These are phyloP conservation scores for Boeremia exigua DNA, from an alignment of 2,329 filamentous ascomycete species.

Conservation along the genomic window DNA sequence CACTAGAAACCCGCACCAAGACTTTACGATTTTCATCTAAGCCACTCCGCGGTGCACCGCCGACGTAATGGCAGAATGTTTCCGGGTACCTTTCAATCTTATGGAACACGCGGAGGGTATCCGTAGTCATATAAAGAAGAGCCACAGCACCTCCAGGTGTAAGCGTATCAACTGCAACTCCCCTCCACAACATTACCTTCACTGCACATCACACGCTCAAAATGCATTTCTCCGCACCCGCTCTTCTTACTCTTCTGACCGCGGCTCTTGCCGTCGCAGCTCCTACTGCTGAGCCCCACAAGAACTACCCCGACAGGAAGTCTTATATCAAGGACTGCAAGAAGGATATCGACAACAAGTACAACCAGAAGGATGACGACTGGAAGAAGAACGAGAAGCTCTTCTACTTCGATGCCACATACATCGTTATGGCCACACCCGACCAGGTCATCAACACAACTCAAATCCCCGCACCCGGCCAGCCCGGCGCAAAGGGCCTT, in stretches of 20 bases:
- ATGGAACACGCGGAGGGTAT: constrained; percentile 8
- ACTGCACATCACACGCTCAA: constrained; percentile 1
- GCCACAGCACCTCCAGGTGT: background rate
- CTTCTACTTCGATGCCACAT: constrained; percentile 58
- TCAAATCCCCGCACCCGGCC: constrained; percentile 48
- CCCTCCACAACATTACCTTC: background rate
- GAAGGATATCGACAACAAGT: constrained; percentile 32
- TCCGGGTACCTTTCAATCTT: background rate
- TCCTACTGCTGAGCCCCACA: constrained; percentile 19
- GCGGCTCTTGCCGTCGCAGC: constrained; percentile 29
- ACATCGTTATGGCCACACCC: constrained; percentile 56
- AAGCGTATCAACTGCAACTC: constrained; percentile 11
- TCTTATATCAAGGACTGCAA: constrained; percentile 27
- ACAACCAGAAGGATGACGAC: constrained; percentile 25
- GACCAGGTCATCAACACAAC: constrained; percentile 57
- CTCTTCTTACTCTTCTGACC: constrained; percentile 27
- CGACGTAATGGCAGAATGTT: constrained; percentile 25
- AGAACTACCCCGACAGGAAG: constrained; percentile 6
- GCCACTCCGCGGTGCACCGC: constrained; percentile 10
- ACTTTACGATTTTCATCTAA: constrained; percentile 9
- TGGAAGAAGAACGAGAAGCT: constrained; percentile 34
- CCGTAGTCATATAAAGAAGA: constrained; percentile 26
- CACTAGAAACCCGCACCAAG: constrained; percentile 23
- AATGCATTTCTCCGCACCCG: constrained; percentile 33
- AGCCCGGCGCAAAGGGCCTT: constrained; percentile 54